These are phyloP conservation scores for Pyrenochaeta sp. DNA, from an alignment of 2,329 filamentous ascomycete species.

Conservation along the genomic window DNA sequence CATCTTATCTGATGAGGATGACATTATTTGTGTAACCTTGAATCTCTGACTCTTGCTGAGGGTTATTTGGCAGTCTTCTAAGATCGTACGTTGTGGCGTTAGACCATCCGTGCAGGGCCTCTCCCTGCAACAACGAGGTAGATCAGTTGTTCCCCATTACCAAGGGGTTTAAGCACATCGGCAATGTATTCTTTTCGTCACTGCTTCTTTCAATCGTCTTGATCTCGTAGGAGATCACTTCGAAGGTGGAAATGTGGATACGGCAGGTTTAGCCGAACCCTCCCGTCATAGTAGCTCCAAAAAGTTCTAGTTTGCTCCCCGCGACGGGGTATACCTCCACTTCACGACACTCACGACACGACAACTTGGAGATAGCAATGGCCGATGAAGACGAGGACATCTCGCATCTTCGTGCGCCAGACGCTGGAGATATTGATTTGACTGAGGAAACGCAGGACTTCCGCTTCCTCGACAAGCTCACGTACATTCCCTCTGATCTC, in stretches of 20 bases:
- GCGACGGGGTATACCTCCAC: background rate
- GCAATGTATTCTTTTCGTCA: background rate
- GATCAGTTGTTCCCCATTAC: too few relatives aligned
- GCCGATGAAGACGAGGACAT: constrained; percentile 49
- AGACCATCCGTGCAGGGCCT: too few relatives aligned
- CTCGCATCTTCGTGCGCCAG: constrained; percentile 33
- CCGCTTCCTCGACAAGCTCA: constrained; percentile 70
- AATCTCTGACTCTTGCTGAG: too few relatives aligned
- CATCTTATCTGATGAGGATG: constrained; percentile 1
- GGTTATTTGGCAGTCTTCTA: too few relatives aligned
- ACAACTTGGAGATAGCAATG: constrained; percentile 26
- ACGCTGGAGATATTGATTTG: constrained; percentile 56
- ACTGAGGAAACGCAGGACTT: constrained; percentile 90
- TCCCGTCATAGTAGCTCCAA: constrained; percentile 15
- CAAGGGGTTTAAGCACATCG: too few relatives aligned
- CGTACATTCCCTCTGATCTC: constrained; percentile 50
- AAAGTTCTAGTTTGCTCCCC: constrained; percentile 11
- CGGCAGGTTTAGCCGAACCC: constrained; percentile 23
- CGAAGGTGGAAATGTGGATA: background rate
- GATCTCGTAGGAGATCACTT: background rate
- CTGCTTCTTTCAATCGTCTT: background rate
- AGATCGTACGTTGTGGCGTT: too few relatives aligned
- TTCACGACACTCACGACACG: background rate
- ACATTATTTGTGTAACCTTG: background rate
- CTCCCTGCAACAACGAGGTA: too few relatives aligned